A percentile compares a stretch with the other conserved stretches of the same genome.
Conservation (phyloP, 1,284 basidiomycete genomes). For the Tausonia pullulans region DNA sequence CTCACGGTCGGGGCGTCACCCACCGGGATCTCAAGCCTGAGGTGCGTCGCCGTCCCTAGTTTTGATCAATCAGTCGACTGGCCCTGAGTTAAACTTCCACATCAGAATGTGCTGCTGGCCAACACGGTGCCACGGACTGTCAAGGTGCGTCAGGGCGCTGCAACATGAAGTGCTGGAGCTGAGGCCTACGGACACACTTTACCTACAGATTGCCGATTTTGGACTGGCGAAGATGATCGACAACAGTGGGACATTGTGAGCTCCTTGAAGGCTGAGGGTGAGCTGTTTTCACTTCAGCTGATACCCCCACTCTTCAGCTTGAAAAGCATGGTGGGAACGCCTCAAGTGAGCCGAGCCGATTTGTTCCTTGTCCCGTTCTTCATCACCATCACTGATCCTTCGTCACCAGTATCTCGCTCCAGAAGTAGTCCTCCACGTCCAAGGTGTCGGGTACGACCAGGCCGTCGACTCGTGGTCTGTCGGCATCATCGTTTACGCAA, state of each 20-base stretch:
- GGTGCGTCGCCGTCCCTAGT: constrained; percentile 27
- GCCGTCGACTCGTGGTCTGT: constrained; percentile 87
- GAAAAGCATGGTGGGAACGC: constrained; percentile 36
- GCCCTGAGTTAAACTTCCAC: too few relatives aligned
- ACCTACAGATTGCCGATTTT: constrained; percentile 80
- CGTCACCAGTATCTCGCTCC: constrained; percentile 60
- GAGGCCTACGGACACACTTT: constrained; percentile 55
- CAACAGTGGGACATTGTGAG: constrained; percentile 26
- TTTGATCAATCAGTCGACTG: too few relatives aligned
- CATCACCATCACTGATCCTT: neutral
- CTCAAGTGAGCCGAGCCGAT: constrained; percentile 24
- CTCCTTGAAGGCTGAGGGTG: neutral
- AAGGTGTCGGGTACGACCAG: constrained; percentile 60
- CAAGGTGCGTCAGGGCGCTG: constrained; percentile 17
- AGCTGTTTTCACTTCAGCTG: neutral
- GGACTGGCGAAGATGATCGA: constrained; percentile 82
- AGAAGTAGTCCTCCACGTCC: constrained; percentile 61
- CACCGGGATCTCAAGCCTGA: constrained; percentile 91
- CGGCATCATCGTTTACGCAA: constrained; percentile 71
- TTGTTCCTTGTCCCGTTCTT: neutral
- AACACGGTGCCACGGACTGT: constrained; percentile 22
- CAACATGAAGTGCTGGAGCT: constrained; percentile 36
- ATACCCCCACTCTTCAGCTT: constrained; percentile 20
- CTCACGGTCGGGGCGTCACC: constrained; percentile 41
- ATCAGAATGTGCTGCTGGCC: constrained; percentile 33